Evolutionary conservation across 345 rosid species (phyloP).

Genomic region (Eucalyptus fibrosa): DNA sequence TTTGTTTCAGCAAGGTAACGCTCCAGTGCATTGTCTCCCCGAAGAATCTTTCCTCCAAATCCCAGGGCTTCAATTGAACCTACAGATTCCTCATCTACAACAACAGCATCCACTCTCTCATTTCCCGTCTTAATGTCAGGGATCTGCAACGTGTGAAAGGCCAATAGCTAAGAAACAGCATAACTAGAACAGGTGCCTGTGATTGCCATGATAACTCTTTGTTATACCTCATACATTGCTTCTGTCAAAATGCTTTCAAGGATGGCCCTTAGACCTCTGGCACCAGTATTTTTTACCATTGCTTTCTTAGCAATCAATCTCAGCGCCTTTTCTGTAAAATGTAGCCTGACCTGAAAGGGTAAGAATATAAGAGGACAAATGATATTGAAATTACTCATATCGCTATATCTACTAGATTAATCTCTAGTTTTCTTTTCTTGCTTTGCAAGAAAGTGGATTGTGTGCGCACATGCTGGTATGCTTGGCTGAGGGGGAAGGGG

Average conservation of each 20-base stretch:
- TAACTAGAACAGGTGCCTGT: not conserved
- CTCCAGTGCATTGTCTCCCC: constrained; percentile 70
- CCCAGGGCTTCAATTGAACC: constrained; percentile 44
- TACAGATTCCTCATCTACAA: constrained; percentile 70
- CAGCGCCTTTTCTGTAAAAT: constrained; percentile 73
- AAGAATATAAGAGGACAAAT: not conserved
- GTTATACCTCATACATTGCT: constrained; percentile 90
- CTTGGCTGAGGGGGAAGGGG: not conserved
- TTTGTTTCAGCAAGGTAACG: constrained; percentile 32
- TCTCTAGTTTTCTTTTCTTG: not conserved
- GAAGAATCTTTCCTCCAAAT: constrained; percentile 62
- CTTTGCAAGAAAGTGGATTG: not conserved
- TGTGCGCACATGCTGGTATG: not conserved
- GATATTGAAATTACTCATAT: not conserved
- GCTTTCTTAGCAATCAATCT: constrained; percentile 71
- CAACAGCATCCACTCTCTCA: constrained; percentile 68
- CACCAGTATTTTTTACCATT: constrained; percentile 88
- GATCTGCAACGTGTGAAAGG: constrained; percentile 39
- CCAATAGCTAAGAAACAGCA: not conserved
- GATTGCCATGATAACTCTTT: not conserved
- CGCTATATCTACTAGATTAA: not conserved
- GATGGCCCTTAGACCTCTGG: constrained; percentile 85
- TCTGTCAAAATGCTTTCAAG: constrained; percentile 84
- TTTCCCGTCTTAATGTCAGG: constrained; percentile 63
- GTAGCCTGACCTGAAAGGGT: constrained; percentile 68